These are phyloP conservation scores for Hypoxylon rickii DNA, from an alignment of 495 filamentous ascomycete genomes.

Conservation along the genomic window DNA sequence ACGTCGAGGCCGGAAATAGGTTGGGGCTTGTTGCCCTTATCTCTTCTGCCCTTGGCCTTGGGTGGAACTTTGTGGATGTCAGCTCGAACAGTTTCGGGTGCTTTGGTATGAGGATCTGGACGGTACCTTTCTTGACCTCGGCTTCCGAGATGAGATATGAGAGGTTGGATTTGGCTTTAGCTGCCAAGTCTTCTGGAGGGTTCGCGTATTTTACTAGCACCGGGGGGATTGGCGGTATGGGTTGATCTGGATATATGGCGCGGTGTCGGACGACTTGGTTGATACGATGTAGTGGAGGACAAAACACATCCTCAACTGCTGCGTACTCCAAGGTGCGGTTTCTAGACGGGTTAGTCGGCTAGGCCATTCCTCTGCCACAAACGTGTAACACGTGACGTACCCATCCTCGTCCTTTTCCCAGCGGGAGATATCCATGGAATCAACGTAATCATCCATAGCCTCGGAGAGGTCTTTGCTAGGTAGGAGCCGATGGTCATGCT, in stretches of 20 bases:
- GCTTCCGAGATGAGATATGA: constrained; percentile 68
- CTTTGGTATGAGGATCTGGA: background rate
- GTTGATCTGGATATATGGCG: constrained; percentile 72
- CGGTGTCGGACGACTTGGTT: constrained; percentile 82
- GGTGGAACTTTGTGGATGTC: constrained; percentile 69
- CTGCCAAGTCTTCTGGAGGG: constrained; percentile 68
- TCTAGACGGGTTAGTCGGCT: constrained; percentile 52
- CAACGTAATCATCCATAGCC: constrained; percentile 89
- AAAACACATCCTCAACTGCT: constrained; percentile 81
- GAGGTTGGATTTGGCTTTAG: constrained; percentile 59
- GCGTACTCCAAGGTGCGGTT: constrained; percentile 68
- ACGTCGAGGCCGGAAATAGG: constrained; percentile 93
- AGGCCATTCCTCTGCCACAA: background rate
- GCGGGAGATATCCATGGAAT: constrained; percentile 84
- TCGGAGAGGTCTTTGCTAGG: constrained; percentile 72
- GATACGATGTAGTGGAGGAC: constrained; percentile 89
- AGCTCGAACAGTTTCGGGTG: constrained; percentile 19
- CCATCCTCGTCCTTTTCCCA: constrained; percentile 68
- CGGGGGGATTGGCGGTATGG: constrained; percentile 67
- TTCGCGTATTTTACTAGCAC: constrained; percentile 75
- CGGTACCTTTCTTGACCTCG: constrained; percentile 82
- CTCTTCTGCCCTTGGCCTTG: constrained; percentile 75
- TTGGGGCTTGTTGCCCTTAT: constrained; percentile 70
- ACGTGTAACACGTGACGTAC: constrained; percentile 54
- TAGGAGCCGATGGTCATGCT: constrained; percentile 79